Conservation (phyloP, 2,329 filamentous ascomycete genomes). For the Colletotrichum acutatum region DNA sequence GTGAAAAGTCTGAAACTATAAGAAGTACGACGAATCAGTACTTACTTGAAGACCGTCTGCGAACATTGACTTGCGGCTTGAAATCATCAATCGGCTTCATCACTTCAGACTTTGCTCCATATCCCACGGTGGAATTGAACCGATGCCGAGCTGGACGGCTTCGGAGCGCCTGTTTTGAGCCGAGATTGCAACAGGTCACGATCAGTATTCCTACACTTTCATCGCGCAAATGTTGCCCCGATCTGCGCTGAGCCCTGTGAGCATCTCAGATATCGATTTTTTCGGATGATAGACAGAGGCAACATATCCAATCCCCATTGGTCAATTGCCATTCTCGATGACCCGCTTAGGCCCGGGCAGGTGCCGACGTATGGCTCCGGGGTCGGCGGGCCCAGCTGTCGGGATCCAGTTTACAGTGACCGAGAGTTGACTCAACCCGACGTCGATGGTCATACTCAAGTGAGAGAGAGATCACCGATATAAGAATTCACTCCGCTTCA, state of each 20-base stretch:
- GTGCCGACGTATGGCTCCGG: conserved; percentile 9
- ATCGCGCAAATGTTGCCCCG: rapidly evolving
- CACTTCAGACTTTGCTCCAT: not conserved
- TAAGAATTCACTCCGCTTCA: conserved; percentile 10
- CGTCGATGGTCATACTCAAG: not conserved
- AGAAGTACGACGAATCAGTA: not conserved
- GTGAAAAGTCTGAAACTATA: not conserved
- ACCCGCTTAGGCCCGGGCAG: not conserved
- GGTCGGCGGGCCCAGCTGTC: conserved; percentile 4
- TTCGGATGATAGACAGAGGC: not conserved
- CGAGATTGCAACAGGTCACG: not conserved
- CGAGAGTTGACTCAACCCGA: conserved; percentile 15
- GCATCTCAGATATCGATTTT: not conserved
- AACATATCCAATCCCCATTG: not conserved
- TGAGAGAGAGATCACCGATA: conserved; percentile 1
- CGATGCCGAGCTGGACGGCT: conserved; percentile 9
- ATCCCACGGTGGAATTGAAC: not conserved
- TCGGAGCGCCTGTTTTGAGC: not conserved
- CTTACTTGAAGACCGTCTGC: not conserved
- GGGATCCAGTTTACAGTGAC: conserved; percentile 4
- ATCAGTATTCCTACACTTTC: not conserved
- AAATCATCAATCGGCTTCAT: not conserved
- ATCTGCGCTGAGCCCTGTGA: not conserved
- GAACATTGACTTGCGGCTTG: not conserved
- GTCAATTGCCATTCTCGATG: not conserved